Evolutionary conservation across 1,284 basidiomycete genomes (phyloP).

Genomic region (Peniophora sp.): DNA sequence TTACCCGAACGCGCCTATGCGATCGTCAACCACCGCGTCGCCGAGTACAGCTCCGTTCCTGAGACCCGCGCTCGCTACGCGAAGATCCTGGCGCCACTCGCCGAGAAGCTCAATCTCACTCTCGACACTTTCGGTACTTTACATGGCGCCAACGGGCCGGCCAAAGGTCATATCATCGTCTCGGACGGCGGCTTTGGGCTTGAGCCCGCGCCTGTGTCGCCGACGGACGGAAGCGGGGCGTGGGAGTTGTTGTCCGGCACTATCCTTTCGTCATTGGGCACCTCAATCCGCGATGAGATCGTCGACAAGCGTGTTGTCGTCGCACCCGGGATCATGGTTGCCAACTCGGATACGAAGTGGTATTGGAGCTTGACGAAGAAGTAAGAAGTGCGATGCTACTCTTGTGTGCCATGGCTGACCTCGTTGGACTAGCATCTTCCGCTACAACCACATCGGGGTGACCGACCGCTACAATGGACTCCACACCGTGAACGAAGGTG

Average conservation of each 20-base stretch:
- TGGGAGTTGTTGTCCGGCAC: conserved; percentile 31
- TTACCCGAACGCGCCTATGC: conserved; percentile 31
- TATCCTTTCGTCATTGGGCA: conserved; percentile 1
- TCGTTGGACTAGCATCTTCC: conserved; percentile 30
- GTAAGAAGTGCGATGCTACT: too few species aligned
- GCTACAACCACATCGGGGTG: conserved; percentile 31
- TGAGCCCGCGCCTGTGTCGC: conserved; percentile 40
- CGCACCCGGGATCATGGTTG: conserved; percentile 19
- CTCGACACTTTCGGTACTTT: conserved; percentile 38
- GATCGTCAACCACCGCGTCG: conserved; percentile 39
- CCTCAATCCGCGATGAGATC: neutral
- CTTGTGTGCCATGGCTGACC: too few species aligned
- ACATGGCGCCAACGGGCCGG: conserved; percentile 22
- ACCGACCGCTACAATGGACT: conserved; percentile 27
- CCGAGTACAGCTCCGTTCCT: conserved; percentile 33
- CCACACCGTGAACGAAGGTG: conserved; percentile 33
- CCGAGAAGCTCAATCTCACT: conserved; percentile 33
- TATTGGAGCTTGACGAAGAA: conserved; percentile 43
- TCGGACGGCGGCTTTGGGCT: conserved; percentile 26
- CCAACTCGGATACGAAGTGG: conserved; percentile 26
- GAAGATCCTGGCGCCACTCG: conserved; percentile 22
- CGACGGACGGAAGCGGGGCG: conserved; percentile 26
- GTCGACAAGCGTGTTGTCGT: conserved; percentile 20
- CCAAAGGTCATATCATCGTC: conserved; percentile 11
- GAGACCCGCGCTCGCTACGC: conserved; percentile 22